These are phyloP conservation scores for Samsoniella hepiali DNA, from an alignment of 2,329 filamentous ascomycete species.

Conservation along the genomic window DNA sequence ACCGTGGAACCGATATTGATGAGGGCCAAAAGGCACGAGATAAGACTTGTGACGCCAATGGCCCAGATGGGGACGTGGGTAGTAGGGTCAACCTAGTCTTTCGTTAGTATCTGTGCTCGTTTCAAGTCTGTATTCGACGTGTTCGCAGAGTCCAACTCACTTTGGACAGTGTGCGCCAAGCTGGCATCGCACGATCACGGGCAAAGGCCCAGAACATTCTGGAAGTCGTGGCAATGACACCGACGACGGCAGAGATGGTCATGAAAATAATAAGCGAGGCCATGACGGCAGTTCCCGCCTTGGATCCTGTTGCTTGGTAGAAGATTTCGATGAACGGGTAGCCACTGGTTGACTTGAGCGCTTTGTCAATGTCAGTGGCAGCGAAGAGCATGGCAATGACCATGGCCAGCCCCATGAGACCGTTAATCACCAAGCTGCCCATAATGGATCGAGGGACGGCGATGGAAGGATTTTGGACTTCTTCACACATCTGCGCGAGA, in stretches of 20 bases:
- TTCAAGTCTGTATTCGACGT: too few species aligned
- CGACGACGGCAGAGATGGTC: slow-evolving; percentile 46
- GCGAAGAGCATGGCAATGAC: slow-evolving; percentile 55
- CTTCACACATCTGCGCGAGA: slow-evolving; percentile 40
- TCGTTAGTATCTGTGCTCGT: background rate
- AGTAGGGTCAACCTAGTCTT: slow-evolving; percentile 14
- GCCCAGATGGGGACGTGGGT: slow-evolving; percentile 31
- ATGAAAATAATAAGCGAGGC: slow-evolving; percentile 47
- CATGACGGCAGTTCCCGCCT: slow-evolving; percentile 49
- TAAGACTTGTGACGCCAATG: slow-evolving; percentile 26
- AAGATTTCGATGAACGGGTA: slow-evolving; percentile 61
- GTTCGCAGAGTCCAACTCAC: slow-evolving; percentile 19
- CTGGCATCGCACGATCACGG: slow-evolving; percentile 32
- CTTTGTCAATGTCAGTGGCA: slow-evolving; percentile 44
- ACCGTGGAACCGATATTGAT: slow-evolving; percentile 34
- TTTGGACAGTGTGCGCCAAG: slow-evolving; percentile 29
- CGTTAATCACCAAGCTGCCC: slow-evolving; percentile 47
- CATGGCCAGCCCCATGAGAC: slow-evolving; percentile 52
- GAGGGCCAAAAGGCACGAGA: slow-evolving; percentile 31
- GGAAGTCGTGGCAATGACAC: slow-evolving; percentile 55
- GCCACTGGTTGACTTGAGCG: slow-evolving; percentile 43
- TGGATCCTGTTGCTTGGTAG: slow-evolving; percentile 45
- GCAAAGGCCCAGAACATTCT: slow-evolving; percentile 55
- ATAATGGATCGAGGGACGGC: slow-evolving; percentile 51
- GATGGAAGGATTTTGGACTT: slow-evolving; percentile 45